Evolutionary conservation across 192 early-diverging fungal genomes (phyloP), one percentile per base, ranked within the genome.

Genomic region (Podila epigama): DNA sequence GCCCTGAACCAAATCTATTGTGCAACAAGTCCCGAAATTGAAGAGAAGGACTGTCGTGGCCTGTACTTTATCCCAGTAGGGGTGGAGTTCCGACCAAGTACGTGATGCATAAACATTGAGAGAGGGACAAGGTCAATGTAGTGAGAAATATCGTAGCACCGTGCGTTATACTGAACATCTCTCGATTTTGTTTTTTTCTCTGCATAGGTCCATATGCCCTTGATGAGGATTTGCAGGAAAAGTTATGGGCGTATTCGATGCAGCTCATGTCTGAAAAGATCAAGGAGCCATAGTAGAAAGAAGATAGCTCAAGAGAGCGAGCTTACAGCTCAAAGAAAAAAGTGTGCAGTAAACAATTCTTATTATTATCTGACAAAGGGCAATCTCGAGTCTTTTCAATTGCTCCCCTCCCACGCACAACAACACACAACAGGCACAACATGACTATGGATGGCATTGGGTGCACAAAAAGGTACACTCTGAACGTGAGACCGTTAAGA

Each of bases 1-100:
- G 67, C 73, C 3, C 56, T 84, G 41, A 85, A 84, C 22, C 85
- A 85, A 53, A 22, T 86, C 12, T 88, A 83, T 39, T 64, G 69
- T 29, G 84, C 87, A 2, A 88, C 85, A 2, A 87, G 85, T 31
- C 85, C 85, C 28, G 84, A 88, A 34, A 51, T 87, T 28, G 80
- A 84, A 44, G 58, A 84, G 53, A 80, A 82, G 54, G 71, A 84
- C 68, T 29, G 63, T 27, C 58, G 81, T 13, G 75, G 75, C n/a
- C 2, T 40, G 33, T 79, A 82, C 44, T 78, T 82, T 66, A 62
- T 69, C 1, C 81, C 81, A 29, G 60, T 66, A 25, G 69, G 69
- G 34, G 68, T 64, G 18, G 65, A 68, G 35, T 63, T 33, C 37
- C 18, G 58, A 40, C 58, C 58, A 59, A 59, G 58, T 59, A 59